Conservation (phyloP, 2,329 filamentous ascomycete species). For the Pseudogymnoascus sp. region DNA sequence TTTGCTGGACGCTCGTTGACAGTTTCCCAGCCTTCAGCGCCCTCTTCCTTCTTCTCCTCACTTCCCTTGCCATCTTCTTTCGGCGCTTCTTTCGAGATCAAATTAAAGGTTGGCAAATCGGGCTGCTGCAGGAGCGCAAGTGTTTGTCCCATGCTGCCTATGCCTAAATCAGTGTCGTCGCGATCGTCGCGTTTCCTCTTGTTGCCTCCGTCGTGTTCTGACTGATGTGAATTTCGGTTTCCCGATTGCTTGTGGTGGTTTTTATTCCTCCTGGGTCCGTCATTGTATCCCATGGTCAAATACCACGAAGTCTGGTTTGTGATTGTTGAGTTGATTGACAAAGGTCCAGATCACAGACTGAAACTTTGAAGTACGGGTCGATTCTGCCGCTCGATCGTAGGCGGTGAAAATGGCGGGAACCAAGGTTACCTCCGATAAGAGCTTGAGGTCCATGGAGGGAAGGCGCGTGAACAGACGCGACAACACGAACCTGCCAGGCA, state of each 20-base stretch:
- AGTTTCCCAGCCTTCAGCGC: conserved; percentile 42
- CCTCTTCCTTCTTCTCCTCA: conserved; percentile 14
- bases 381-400: neutral
- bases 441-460: neutral
- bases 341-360: neutral
- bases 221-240: neutral
- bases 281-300: conserved; percentile 2
- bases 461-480: neutral
- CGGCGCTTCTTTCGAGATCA: conserved; percentile 21
- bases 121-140: conserved; percentile 21
- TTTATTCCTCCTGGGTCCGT: conserved; percentile 6
- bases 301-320: neutral
- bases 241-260: neutral
- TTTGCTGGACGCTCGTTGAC: conserved; percentile 41
- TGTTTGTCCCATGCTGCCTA: conserved; percentile 17
- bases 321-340: neutral
- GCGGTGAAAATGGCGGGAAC: neutral
- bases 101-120: conserved; percentile 29
- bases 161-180: conserved; percentile 13
- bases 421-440: neutral
- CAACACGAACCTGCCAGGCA: neutral
- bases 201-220: conserved; percentile 10
- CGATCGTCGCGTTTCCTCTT: conserved; percentile 27
- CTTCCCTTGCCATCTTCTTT: conserved; percentile 9
- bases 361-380: neutral